These are phyloP conservation scores for Cladophialophora exuberans DNA, from an alignment of 2,329 filamentous ascomycete species.

Conservation along the genomic window DNA sequence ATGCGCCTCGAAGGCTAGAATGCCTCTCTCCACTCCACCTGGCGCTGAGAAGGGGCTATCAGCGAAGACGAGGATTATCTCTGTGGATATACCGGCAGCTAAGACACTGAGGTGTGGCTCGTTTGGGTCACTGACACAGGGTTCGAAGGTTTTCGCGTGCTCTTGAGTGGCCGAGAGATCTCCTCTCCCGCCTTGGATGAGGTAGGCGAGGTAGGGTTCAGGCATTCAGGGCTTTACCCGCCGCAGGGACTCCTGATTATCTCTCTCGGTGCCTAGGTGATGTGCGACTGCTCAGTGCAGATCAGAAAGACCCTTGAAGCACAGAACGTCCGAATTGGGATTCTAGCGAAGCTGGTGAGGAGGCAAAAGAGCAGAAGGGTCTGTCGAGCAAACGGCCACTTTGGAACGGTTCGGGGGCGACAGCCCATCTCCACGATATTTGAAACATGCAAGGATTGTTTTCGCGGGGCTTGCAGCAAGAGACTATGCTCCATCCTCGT, in stretches of 20 bases:
- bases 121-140: background rate
- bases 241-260: constrained; percentile 15
- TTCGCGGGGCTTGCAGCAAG: too few species aligned
- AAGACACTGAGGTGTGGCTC: constrained; percentile 16
- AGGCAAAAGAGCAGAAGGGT: background rate
- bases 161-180: background rate
- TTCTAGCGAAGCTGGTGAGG: too few species aligned
- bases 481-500: too few species aligned
- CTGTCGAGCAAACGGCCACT: too few species aligned
- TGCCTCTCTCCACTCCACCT: background rate
- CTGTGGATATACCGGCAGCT: constrained; percentile 15
- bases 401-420: too few species aligned
- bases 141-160: background rate
- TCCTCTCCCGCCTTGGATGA: background rate
- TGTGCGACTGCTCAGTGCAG: constrained; percentile 12
- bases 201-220: background rate
- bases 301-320: constrained; percentile 2
- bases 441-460: too few species aligned
- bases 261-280: constrained; percentile 2
- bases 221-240: constrained; percentile 5
- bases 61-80: constrained; percentile 1
- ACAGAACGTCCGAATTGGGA: background rate
- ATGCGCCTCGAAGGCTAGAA: constrained; percentile 6
- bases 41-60: background rate
- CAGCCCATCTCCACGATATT: too few species aligned